phyloP scores from a whole-genome alignment of 495 filamentous ascomycete species.

The Aspergillus mulundensis region DNA sequence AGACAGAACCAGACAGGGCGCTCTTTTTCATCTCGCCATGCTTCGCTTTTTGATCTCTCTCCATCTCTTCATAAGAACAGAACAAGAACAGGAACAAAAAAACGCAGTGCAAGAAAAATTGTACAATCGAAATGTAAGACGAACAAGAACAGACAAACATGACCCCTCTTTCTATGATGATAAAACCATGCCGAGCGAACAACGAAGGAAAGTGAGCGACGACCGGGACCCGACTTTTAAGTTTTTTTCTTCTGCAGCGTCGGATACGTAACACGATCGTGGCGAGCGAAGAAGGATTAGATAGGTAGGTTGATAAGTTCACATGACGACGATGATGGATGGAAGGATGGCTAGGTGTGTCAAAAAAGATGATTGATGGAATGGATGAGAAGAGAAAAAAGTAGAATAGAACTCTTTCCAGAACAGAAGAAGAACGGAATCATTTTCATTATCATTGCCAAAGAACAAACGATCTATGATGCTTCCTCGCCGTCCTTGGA shows the following conservation, averaged over 20 bases:
- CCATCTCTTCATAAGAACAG: constrained; percentile 10
- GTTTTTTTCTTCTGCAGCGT: constrained; percentile 14
- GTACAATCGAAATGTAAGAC: constrained; percentile 22
- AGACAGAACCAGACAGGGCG: too few relatives aligned
- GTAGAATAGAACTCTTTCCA: constrained; percentile 33
- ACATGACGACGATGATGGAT: constrained; percentile 19
- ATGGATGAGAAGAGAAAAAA: constrained; percentile 20
- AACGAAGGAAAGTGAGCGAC: constrained; percentile 14
- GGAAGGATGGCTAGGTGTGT: constrained; percentile 12
- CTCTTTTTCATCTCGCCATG: background rate
- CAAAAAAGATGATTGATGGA: constrained; percentile 20
- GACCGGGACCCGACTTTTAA: constrained; percentile 26
- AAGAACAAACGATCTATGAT: constrained; percentile 42
- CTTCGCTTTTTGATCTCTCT: background rate
- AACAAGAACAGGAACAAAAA: constrained; percentile 2
- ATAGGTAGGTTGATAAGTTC: constrained; percentile 15
- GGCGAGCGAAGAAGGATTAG: constrained; percentile 22
- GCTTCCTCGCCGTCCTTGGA: constrained; percentile 43
- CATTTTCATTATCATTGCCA: constrained; percentile 45
- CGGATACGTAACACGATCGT: constrained; percentile 24
- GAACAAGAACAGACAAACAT: background rate
- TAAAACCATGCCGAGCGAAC: constrained; percentile 8
- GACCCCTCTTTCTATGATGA: constrained; percentile 7
- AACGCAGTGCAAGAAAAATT: constrained; percentile 5
- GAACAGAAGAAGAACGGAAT: constrained; percentile 30